phyloP scores from a whole-genome alignment of 2,329 filamentous ascomycete genomes.

The Botrytis tulipae region DNA sequence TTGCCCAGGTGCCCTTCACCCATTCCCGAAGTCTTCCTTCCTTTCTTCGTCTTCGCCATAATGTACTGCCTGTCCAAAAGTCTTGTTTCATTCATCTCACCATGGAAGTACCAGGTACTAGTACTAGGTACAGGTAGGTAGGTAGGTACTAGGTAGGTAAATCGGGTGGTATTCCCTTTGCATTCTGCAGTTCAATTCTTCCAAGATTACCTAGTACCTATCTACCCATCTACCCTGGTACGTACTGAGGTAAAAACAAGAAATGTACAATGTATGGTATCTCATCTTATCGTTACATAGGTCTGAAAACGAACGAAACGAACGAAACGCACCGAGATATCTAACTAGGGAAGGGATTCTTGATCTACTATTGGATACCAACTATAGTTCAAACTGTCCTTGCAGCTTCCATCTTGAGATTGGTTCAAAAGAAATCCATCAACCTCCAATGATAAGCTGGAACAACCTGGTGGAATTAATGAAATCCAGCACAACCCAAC shows the following conservation, averaged over 20 bases:
- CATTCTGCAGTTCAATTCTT: not conserved
- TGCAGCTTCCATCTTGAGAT: slow-evolving; percentile 20
- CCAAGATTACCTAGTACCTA: not conserved
- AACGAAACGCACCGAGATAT: not conserved
- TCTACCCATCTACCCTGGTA: too few relatives aligned
- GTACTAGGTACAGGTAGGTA: too few relatives aligned
- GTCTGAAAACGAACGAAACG: too few relatives aligned
- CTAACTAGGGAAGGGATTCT: slow-evolving; percentile 22
- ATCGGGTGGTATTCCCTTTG: not conserved
- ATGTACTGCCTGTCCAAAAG: not conserved
- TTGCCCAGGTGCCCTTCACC: not conserved
- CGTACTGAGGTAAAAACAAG: not conserved
- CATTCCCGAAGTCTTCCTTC: not conserved
- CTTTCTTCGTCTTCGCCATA: not conserved
- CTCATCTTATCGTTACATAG: not conserved
- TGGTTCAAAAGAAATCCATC: slow-evolving; percentile 18
- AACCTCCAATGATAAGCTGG: slow-evolving; percentile 24
- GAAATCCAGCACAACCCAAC: slow-evolving; percentile 21
- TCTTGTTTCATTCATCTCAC: not conserved
- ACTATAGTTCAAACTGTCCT: slow-evolving; percentile 23
- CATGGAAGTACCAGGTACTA: not conserved
- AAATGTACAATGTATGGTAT: not conserved
- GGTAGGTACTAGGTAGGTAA: too few relatives aligned
- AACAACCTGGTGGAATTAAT: slow-evolving; percentile 14
- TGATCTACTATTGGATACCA: slow-evolving; percentile 22